These are phyloP conservation scores for Globisporangium paroecandrum DNA, from an alignment of 352 stramenopile genomes.

Conservation along the genomic window DNA sequence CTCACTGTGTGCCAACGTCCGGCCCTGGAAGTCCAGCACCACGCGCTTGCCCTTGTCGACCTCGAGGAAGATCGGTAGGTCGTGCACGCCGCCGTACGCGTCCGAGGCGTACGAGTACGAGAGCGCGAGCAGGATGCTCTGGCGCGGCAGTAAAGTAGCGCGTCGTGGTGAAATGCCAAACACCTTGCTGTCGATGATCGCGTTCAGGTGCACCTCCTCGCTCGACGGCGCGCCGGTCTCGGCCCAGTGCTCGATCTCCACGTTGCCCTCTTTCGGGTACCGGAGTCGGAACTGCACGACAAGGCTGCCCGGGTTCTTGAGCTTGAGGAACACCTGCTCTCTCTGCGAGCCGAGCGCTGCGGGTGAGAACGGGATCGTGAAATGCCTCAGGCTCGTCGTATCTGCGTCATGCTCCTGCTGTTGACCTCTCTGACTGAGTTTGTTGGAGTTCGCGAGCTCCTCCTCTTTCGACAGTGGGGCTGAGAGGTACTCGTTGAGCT, in stretches of 20 bases:
- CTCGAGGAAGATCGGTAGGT: slow-evolving; percentile 83
- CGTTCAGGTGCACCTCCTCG: slow-evolving; percentile 66
- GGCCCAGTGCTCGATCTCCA: slow-evolving; percentile 93
- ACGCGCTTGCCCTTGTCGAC: slow-evolving; percentile 90
- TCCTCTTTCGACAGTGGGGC: slow-evolving; percentile 43
- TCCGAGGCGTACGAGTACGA: slow-evolving; percentile 69
- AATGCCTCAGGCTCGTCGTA: slow-evolving; percentile 30
- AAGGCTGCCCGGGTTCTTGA: slow-evolving; percentile 85
- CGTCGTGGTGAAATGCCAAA: slow-evolving; percentile 55
- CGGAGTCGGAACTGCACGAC: slow-evolving; percentile 81
- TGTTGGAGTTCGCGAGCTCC: slow-evolving; percentile 27
- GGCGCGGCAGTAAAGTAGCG: slow-evolving; percentile 49
- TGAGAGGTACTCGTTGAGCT: slow-evolving; percentile 69
- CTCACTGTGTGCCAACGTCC: slow-evolving; percentile 60
- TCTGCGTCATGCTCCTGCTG: slow-evolving; percentile 18
- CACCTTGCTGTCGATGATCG: slow-evolving; percentile 79
- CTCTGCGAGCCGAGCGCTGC: slow-evolving; percentile 43
- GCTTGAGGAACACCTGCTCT: slow-evolving; percentile 69
- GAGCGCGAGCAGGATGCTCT: slow-evolving; percentile 63
- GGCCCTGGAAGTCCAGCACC: slow-evolving; percentile 78
- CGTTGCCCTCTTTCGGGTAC: slow-evolving; percentile 89
- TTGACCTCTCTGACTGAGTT: not conserved
- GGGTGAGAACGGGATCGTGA: slow-evolving; percentile 80
- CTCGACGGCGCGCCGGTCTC: slow-evolving; percentile 84
- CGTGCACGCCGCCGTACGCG: slow-evolving; percentile 78